These are phyloP conservation scores for Starmera amethionina DNA, from an alignment of 805 yeast genomes.

Conservation along the genomic window DNA sequence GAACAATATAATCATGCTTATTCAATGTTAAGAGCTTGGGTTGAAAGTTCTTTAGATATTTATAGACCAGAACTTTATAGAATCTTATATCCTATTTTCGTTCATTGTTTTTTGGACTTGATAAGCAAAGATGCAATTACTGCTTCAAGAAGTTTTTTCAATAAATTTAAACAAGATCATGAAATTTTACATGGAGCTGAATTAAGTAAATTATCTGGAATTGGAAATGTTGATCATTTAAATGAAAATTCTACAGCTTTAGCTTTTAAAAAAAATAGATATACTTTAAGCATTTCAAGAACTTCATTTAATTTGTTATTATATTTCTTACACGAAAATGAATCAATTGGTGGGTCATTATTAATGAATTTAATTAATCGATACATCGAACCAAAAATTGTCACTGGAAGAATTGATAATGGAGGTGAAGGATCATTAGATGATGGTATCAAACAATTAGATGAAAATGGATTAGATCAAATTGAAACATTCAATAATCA, in stretches of 20 bases:
- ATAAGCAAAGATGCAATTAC: constrained; percentile 50
- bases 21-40: constrained; percentile 75
- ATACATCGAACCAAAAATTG: constrained; percentile 45
- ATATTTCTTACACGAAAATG: constrained; percentile 85
- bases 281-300: constrained; percentile 65
- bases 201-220: constrained; percentile 57
- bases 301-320: constrained; percentile 78
- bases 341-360: constrained; percentile 83
- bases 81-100: constrained; percentile 84
- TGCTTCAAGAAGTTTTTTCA: constrained; percentile 68
- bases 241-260: constrained; percentile 75
- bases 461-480: constrained; percentile 24
- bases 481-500: constrained; percentile 57
- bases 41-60: constrained; percentile 81
- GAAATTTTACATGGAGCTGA: constrained; percentile 69
- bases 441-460: constrained; percentile 23
- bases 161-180: constrained; percentile 66
- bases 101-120: constrained; percentile 77
- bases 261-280: constrained; percentile 63
- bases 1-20: constrained; percentile 74
- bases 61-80: constrained; percentile 82
- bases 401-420: constrained; percentile 42
- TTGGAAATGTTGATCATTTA: constrained; percentile 72
- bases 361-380: constrained; percentile 81
- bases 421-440: constrained; percentile 31